A percentile compares a stretch with the other conserved stretches of the same genome.
Evolutionary conservation across 768 basidiomycete species (phyloP).

Genomic region (Boletus reticuloceps): DNA sequence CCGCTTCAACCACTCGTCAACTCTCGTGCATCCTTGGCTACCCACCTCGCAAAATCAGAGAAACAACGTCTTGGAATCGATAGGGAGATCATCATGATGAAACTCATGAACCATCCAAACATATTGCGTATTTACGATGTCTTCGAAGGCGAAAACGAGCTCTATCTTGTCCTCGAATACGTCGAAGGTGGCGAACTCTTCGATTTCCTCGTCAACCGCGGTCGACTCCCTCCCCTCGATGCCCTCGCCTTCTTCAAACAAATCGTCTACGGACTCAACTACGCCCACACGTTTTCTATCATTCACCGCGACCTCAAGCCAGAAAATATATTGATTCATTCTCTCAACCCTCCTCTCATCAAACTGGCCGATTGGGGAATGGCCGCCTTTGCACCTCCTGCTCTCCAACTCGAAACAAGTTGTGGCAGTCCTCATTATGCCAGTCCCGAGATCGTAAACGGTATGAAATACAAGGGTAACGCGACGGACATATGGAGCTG

Average conservation of each 20-base stretch:
- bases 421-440: slow-evolving; percentile 98
- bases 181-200: slow-evolving; percentile 96
- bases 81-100: slow-evolving; percentile 98
- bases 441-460: slow-evolving; percentile 93
- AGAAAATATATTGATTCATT: slow-evolving; percentile 92
- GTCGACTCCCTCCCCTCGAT: slow-evolving; percentile 74
- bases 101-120: slow-evolving; percentile 97
- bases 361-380: slow-evolving; percentile 99
- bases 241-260: slow-evolving; percentile 94
- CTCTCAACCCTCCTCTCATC: slow-evolving; percentile 74
- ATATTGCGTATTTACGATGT: slow-evolving; percentile 95
- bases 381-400: slow-evolving; percentile 91
- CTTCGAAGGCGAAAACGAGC: slow-evolving; percentile 87
- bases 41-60: slow-evolving; percentile 68
- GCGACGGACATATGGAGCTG: slow-evolving; percentile 97
- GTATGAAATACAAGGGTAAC: slow-evolving; percentile 82
- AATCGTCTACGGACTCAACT: slow-evolving; percentile 92
- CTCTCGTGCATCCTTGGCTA: slow-evolving; percentile 66
- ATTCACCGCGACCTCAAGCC: slow-evolving; percentile 98
- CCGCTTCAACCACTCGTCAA: slow-evolving; percentile 76
- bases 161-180: slow-evolving; percentile 93
- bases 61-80: slow-evolving; percentile 87
- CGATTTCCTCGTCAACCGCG: slow-evolving; percentile 90
- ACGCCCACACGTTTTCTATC: slow-evolving; percentile 96
- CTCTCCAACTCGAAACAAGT: slow-evolving; percentile 85